Percentiles rank a stretch among this genome's conserved stretches.
phyloP scores from a whole-genome alignment of 2,329 filamentous ascomycete genomes.

The Exophiala spinifera region DNA sequence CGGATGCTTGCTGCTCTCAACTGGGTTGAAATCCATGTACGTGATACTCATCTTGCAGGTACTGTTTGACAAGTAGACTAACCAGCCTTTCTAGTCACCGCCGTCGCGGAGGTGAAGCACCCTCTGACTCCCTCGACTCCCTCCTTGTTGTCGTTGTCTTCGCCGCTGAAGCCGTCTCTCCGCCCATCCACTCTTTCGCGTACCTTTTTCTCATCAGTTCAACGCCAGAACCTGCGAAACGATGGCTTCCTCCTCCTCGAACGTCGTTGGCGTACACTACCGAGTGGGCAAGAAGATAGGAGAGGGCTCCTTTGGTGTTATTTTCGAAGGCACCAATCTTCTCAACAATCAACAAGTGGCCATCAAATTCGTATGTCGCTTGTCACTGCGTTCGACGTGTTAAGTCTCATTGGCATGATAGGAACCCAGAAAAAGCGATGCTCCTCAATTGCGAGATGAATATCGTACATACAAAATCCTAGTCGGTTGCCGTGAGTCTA shows the following conservation, averaged over 20 bases:
- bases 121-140: slow-evolving; percentile 4
- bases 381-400: slow-evolving; percentile 21
- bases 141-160: neutral
- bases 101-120: slow-evolving; percentile 20
- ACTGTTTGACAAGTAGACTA: neutral
- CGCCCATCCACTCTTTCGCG: neutral
- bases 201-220: neutral
- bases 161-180: neutral
- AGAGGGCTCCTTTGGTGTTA: slow-evolving; percentile 97
- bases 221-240: neutral
- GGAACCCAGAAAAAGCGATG: slow-evolving; percentile 98
- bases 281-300: slow-evolving; percentile 99
- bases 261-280: slow-evolving; percentile 98
- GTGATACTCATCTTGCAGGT: neutral
- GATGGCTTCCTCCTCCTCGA: slow-evolving; percentile 87
- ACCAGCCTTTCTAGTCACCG: slow-evolving; percentile 17
- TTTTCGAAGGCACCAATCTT: slow-evolving; percentile 97
- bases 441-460: slow-evolving; percentile 94
- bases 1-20: neutral
- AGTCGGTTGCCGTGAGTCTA: slow-evolving; percentile 90
- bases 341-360: slow-evolving; percentile 99
- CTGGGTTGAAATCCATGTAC: neutral
- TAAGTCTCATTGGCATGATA: slow-evolving; percentile 39
- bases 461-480: slow-evolving; percentile 99
- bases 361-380: slow-evolving; percentile 90